Evolutionary conservation across 2,329 filamentous ascomycete genomes (phyloP), one percentile per base, ranked within the genome.

Genomic region (Juglanconis oblonga): DNA sequence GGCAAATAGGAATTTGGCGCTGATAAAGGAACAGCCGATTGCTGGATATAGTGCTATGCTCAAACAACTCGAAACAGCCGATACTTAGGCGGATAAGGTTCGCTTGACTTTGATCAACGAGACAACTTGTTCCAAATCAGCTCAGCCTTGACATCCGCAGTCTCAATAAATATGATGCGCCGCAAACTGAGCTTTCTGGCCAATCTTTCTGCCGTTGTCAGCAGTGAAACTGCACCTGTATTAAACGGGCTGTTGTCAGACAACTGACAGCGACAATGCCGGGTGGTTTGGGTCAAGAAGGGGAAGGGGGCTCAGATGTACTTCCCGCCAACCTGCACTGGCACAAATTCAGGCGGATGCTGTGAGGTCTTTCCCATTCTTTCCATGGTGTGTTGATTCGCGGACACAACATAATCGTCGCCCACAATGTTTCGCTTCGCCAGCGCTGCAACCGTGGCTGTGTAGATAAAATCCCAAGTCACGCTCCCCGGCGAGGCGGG

Each of bases 391-490:
- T 66, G 61, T 3, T 73, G 69, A 51, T 77, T 71, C 0, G 76
- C 78, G 5, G 64, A 38, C 1, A 64, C 59, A 0, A 84, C 73
- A 0, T 61, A 62, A 1, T 69, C 69, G 44, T 76, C 73, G 5
- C 71, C 69, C 6, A 84, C 67, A 6, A 77, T 63, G 1, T 70
- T 67, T 1, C 75, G 71, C 62, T 77, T 74, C 1, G 67, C 69
- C 9, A 84, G 67, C 1, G 74, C 67, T 14, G 66, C 67, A 0
- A 76, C 80, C 61, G 84, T 75, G 2, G 76, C 74, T 4, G 58
- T 64, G 66, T 84, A 84, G 0, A 85, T 56, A 55, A 82, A 79
- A 14, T 77, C 70, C 82, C 81, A 85, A 0, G 72, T 73, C 4
- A 84, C 70, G 17, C 69, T 74, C 1, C 82, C 82, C 0, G 79